A percentile compares a stretch with the other conserved stretches of the same genome.
phyloP scores from a whole-genome alignment of 2,329 filamentous ascomycete species.

The Colletotrichum scovillei region DNA sequence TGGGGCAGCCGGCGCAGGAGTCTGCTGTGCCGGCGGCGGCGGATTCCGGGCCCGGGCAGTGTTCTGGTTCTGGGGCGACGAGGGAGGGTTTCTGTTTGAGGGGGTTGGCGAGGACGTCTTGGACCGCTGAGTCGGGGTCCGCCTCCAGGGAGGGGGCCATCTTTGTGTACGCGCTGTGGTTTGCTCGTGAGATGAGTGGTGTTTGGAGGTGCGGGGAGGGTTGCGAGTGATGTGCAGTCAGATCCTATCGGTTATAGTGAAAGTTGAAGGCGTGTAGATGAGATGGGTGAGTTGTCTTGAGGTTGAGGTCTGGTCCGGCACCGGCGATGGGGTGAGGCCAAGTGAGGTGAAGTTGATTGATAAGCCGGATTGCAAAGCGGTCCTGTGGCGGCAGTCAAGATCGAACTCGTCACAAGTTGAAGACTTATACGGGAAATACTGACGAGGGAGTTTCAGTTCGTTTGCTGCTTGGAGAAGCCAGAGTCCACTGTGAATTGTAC shows the following conservation, averaged over 20 bases:
- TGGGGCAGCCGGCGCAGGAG: conserved; percentile 94
- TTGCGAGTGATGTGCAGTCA: background rate
- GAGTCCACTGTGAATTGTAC: no score
- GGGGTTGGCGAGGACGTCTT: conserved; percentile 80
- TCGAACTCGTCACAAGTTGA: background rate
- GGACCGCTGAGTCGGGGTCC: conserved; percentile 74
- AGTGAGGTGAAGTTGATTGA: conserved; percentile 30
- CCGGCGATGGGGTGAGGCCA: conserved; percentile 15
- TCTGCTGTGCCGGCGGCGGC: conserved; percentile 77
- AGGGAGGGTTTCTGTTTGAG: conserved; percentile 84
- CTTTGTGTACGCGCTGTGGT: conserved; percentile 25
- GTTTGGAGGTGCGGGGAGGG: no score
- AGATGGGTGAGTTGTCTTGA: background rate
- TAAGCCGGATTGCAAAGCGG: conserved; percentile 18
- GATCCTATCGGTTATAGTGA: background rate
- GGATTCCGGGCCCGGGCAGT: conserved; percentile 92
- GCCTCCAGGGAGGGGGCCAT: conserved; percentile 90
- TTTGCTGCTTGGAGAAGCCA: background rate
- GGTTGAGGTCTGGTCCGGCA: conserved; percentile 6
- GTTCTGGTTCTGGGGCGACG: conserved; percentile 94
- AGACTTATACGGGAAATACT: background rate
- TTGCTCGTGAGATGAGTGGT: background rate
- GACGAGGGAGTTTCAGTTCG: background rate
- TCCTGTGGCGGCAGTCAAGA: background rate
- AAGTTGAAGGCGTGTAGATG: no score